Conservation (phyloP, 768 basidiomycete species). For the Russula ochroleuca region DNA sequence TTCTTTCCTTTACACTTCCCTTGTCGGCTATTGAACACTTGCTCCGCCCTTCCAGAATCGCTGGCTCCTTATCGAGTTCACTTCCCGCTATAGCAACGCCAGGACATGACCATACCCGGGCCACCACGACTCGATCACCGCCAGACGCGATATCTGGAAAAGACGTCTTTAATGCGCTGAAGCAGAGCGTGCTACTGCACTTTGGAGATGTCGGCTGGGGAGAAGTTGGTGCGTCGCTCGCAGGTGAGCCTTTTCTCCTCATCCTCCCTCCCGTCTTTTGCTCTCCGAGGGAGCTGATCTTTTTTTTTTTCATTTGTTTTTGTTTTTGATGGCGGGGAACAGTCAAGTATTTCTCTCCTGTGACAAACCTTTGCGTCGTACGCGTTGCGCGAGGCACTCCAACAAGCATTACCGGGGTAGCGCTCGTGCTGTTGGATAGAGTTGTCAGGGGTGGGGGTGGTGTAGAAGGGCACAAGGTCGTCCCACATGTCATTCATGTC, state of each 20-base stretch:
- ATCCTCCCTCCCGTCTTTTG: too few relatives aligned
- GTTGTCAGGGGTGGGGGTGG: constrained; percentile 45
- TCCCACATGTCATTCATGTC: constrained; percentile 77
- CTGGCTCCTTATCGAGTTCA: constrained; percentile 84
- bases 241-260: constrained; percentile 43
- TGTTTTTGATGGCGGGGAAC: neutral
- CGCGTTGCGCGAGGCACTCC: constrained; percentile 75
- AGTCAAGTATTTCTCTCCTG: constrained; percentile 85
- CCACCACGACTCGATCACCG: constrained; percentile 32
- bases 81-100: constrained; percentile 56
- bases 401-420: constrained; percentile 75
- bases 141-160: constrained; percentile 46
- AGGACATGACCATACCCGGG: constrained; percentile 58
- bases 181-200: constrained; percentile 61
- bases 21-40: neutral
- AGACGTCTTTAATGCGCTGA: constrained; percentile 63
- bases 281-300: neutral
- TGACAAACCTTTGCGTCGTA: constrained; percentile 79
- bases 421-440: constrained; percentile 60
- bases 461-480: constrained; percentile 36
- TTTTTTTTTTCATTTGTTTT: neutral
- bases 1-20: neutral
- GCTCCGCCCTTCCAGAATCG: constrained; percentile 54
- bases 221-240: constrained; percentile 64
- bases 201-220: constrained; percentile 91